Evolutionary conservation across 495 filamentous ascomycete species (phyloP), one percentile per base, ranked within the genome.

Genomic region (Talaromyces liani): DNA sequence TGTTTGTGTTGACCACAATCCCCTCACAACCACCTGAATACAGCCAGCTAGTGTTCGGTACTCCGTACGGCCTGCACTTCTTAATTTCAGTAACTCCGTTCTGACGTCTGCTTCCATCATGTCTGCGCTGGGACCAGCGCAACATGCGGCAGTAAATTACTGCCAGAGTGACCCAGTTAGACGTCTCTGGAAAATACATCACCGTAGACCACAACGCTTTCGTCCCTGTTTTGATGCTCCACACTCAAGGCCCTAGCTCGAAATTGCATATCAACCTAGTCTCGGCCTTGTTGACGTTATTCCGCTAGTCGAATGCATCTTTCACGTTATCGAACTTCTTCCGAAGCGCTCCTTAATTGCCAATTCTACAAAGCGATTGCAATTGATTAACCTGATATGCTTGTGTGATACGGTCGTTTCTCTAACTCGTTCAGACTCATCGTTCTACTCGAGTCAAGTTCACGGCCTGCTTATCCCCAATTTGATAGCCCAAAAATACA

Each of bases 321-420:
- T 16, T 70, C 64, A 33, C 69, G 69, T 49, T 49, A 20, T 4
- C 10, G 45, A 20, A 49, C 16, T 20, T 12, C 16, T 9, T 49
- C 10, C n/a, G 36, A 49, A 49, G 45, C 45, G 22, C 8, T 18
- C n/a, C n/a, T 49, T 12, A 9, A 49, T 9, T 20, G 45, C 18
- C 36, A 49, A 8, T 12, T 49, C 18, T 8, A 49, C 18, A 49
- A 49, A 4, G 18, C 45, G n/a, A 8, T 45, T 16, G 14, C 14
- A 18, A 16, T 45, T 45, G 4, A 45, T 18, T 45, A 9, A 18
- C 18, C 45, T 16, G 29, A 45, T 18, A 20, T 18, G 18, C 16
- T 49, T 20, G 16, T 20, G 45, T 49, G 45, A 49, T 9, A 20
- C 45, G 4, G 5, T 20, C n/a, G 45, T 49, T 41, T 20, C 45